These are phyloP conservation scores for Corrigiola litoralis DNA, from an alignment of 179 eudicot species.

Conservation along the genomic window DNA sequence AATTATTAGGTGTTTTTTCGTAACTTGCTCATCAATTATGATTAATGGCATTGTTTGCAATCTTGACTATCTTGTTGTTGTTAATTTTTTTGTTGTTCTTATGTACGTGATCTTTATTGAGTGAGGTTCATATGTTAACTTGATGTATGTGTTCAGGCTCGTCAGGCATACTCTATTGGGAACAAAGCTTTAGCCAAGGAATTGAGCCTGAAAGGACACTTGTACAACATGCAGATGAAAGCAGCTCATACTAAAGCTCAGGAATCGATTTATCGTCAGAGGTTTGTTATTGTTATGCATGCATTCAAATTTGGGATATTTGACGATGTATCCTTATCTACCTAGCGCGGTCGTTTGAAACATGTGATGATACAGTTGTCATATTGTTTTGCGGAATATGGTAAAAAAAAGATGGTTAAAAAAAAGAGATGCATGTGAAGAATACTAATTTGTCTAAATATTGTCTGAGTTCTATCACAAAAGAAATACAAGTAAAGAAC, in stretches of 20 bases:
- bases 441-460: too few species aligned
- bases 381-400: too few species aligned
- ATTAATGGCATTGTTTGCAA: too few species aligned
- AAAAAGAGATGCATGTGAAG: too few species aligned
- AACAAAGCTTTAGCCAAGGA: conserved; percentile 94
- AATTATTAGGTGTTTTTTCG: too few species aligned
- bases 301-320: neutral
- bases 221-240: conserved; percentile 93
- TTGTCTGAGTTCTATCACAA: too few species aligned
- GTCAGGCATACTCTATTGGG: conserved; percentile 79
- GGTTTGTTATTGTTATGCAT: conserved; percentile 43
- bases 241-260: conserved; percentile 91
- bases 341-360: too few species aligned
- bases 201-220: conserved; percentile 81
- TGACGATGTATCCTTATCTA: neutral
- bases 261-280: conserved; percentile 79
- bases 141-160: conserved; percentile 51
- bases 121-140: conserved; percentile 2
- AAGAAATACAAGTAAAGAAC: too few species aligned
- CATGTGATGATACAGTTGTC: too few species aligned
- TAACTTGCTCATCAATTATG: too few species aligned
- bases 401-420: too few species aligned
- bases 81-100: neutral
- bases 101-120: neutral
- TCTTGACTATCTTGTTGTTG: neutral